Percentiles rank a stretch among this genome's conserved stretches.
Evolutionary conservation across 2,329 filamentous ascomycete species (phyloP).

Genomic region (Fusarium tupiense): DNA sequence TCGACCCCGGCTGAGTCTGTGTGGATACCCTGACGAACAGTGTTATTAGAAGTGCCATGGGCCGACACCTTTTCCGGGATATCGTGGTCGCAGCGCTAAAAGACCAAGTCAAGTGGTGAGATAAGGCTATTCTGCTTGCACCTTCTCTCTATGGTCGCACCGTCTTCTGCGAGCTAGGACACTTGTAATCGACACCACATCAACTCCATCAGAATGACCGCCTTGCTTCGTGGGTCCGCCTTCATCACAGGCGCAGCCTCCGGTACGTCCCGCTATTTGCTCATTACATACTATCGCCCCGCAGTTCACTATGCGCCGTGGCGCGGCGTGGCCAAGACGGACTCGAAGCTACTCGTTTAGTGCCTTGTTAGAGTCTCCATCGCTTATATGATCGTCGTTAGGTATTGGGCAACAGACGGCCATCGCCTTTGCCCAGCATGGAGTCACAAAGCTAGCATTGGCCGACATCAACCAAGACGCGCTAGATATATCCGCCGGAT

Average conservation of each 20-base stretch:
- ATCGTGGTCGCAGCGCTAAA: background rate
- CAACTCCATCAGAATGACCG: constrained; percentile 45
- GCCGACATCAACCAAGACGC: constrained; percentile 54
- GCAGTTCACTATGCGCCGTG: background rate
- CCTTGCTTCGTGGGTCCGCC: constrained; percentile 56
- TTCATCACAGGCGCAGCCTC: constrained; percentile 60
- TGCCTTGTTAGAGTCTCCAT: background rate
- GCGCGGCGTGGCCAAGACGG: background rate
- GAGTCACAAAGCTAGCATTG: constrained; percentile 57
- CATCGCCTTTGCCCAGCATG: constrained; percentile 58
- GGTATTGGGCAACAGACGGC: constrained; percentile 61
- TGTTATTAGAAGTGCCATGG: background rate
- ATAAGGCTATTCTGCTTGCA: background rate
- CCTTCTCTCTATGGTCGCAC: background rate
- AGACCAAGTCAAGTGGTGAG: background rate
- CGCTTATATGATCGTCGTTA: constrained; percentile 33
- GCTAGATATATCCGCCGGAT: constrained; percentile 45
- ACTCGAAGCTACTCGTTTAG: background rate
- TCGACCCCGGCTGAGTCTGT: constrained; percentile 4
- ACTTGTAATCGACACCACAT: background rate
- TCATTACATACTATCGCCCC: background rate
- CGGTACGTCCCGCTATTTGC: constrained; percentile 46
- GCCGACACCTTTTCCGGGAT: constrained; percentile 4
- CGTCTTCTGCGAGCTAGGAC: background rate
- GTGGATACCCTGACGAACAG: constrained; percentile 17